Percentiles rank a stretch among this genome's conserved stretches.
Evolutionary conservation across 495 filamentous ascomycete species (phyloP).

Genomic region (Lentithecium fluviatile): DNA sequence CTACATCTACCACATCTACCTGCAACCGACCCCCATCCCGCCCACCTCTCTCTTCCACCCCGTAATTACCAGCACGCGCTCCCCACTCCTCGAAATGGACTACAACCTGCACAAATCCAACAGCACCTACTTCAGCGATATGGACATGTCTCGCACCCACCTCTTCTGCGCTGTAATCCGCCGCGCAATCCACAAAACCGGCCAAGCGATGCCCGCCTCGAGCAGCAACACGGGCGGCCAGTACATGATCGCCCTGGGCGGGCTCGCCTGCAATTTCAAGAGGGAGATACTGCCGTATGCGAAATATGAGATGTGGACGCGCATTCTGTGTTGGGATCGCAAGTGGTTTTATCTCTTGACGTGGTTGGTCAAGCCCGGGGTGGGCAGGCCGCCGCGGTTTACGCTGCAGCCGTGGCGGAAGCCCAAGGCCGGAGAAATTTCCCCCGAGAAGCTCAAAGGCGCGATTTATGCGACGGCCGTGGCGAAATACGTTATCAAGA

Average conservation of each 20-base stretch:
- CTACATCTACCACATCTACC: slow-evolving; percentile 60
- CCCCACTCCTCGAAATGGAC: slow-evolving; percentile 67
- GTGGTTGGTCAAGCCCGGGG: slow-evolving; percentile 66
- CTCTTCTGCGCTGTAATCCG: slow-evolving; percentile 60
- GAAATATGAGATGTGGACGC: slow-evolving; percentile 65
- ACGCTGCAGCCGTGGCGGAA: slow-evolving; percentile 49
- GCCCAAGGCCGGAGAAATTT: slow-evolving; percentile 37
- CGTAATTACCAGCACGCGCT: slow-evolving; percentile 58
- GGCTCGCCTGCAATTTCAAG: slow-evolving; percentile 64
- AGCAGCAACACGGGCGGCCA: slow-evolving; percentile 35
- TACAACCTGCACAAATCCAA: slow-evolving; percentile 84
- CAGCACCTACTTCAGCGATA: slow-evolving; percentile 71
- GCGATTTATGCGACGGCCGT: slow-evolving; percentile 69
- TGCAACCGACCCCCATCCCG: slow-evolving; percentile 48
- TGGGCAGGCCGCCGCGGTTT: slow-evolving; percentile 51
- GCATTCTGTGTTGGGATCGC: slow-evolving; percentile 69
- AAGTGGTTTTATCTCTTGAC: slow-evolving; percentile 81
- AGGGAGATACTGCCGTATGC: slow-evolving; percentile 66
- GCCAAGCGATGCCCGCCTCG: neutral
- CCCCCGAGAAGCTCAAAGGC: slow-evolving; percentile 34
- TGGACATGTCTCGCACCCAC: slow-evolving; percentile 66
- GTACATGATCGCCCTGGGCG: slow-evolving; percentile 62
- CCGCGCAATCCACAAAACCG: slow-evolving; percentile 48
- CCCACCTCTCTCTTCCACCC: slow-evolving; percentile 61
- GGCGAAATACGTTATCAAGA: slow-evolving; percentile 88